A percentile compares a stretch with the other conserved stretches of the same genome.
These are phyloP conservation scores for Actinomortierella wolfii DNA, from an alignment of 371 early-diverging fungal species.

Conservation along the genomic window DNA sequence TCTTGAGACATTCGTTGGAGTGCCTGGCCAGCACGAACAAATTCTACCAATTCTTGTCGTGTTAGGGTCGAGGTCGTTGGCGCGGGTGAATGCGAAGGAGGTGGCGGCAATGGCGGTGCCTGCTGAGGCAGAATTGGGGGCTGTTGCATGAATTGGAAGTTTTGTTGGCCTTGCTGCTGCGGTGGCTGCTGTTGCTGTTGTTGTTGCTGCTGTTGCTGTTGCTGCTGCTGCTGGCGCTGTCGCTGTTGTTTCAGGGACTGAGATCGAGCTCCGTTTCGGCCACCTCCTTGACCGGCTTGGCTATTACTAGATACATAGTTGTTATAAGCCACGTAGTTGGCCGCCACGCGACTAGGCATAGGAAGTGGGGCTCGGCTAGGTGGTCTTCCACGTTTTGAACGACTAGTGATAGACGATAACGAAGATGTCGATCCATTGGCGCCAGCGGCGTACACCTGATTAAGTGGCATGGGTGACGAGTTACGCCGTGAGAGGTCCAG, in stretches of 20 bases:
- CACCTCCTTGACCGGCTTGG: conserved; percentile 36
- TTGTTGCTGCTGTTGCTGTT: conserved; percentile 26
- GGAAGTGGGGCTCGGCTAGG: conserved; percentile 34
- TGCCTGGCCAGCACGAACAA: conserved; percentile 57
- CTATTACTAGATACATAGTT: conserved; percentile 46
- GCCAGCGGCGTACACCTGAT: conserved; percentile 18
- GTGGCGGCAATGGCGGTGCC: not conserved
- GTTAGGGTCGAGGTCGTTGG: conserved; percentile 18
- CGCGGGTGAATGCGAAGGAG: conserved; percentile 1
- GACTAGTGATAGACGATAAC: no score
- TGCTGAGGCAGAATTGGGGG: conserved; percentile 15
- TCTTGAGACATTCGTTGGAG: conserved; percentile 62
- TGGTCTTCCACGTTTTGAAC: conserved; percentile 21
- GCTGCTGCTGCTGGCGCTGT: conserved; percentile 17
- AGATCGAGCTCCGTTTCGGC: conserved; percentile 28
- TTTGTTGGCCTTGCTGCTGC: conserved; percentile 28
- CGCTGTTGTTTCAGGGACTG: conserved; percentile 39
- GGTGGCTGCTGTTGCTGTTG: conserved; percentile 20
- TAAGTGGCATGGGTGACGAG: conserved; percentile 45
- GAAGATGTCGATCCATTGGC: not conserved
- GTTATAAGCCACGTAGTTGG: conserved; percentile 45
- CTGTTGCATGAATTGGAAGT: conserved; percentile 8
- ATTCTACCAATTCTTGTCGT: conserved; percentile 54
- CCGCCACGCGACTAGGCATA: conserved; percentile 28
- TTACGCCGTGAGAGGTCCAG: conserved; percentile 38